Conservation (phyloP, 441 rosid species). For the Mallotus repandus region DNA sequence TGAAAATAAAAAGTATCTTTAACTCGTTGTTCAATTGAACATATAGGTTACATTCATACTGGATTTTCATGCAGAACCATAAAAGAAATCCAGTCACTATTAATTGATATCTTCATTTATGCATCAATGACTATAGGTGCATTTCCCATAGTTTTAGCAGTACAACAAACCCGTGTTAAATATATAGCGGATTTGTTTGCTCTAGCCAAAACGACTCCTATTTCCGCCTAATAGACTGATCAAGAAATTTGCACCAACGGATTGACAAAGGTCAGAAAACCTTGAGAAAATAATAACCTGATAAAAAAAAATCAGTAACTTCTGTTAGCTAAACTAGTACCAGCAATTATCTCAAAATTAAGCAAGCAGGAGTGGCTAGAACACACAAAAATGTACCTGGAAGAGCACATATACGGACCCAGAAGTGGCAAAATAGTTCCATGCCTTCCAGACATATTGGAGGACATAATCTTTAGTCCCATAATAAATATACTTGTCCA, state of each 20-base stretch:
- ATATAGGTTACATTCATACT: no score
- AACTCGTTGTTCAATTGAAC: no score
- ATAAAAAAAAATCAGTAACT: neutral
- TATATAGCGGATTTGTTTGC: no score
- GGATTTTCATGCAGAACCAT: no score
- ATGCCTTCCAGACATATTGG: constrained; percentile 18
- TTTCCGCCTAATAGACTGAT: no score
- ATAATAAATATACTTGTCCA: neutral
- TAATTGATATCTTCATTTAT: no score
- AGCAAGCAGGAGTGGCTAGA: neutral
- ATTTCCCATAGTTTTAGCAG: no score
- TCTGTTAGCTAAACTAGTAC: neutral
- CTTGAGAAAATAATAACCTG: constrained; percentile 18
- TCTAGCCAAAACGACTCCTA: no score
- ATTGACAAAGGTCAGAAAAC: neutral
- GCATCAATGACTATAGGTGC: no score
- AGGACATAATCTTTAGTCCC: constrained; percentile 1
- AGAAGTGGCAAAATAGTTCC: constrained; percentile 20
- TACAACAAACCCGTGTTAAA: no score
- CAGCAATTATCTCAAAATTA: neutral
- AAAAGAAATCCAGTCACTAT: no score
- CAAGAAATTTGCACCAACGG: neutral
- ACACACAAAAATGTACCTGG: constrained; percentile 7
- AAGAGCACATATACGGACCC: constrained; percentile 17
- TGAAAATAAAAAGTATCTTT: no score